phyloP scores from a whole-genome alignment of 2,329 filamentous ascomycete genomes.

The Fusarium globosum region DNA sequence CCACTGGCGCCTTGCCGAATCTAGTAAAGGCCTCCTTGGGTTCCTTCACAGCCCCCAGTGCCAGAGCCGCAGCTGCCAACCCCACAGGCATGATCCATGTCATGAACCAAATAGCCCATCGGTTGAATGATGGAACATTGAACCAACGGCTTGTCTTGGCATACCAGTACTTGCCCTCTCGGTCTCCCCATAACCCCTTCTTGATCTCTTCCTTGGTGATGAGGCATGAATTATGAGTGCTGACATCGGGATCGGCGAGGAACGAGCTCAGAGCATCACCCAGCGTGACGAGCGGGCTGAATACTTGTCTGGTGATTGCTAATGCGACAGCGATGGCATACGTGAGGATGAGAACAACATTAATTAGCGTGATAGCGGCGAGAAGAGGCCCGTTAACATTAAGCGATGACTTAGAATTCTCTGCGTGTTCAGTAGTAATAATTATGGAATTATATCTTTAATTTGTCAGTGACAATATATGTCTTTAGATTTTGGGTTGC shows the following conservation, averaged over 20 bases:
- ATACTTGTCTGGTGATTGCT: slow-evolving; percentile 48
- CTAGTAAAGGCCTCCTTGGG: slow-evolving; percentile 48
- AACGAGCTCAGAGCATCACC: slow-evolving; percentile 65
- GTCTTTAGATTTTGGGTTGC: slow-evolving; percentile 26
- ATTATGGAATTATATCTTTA: slow-evolving; percentile 64
- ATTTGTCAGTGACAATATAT: slow-evolving; percentile 15
- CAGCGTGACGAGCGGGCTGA: slow-evolving; percentile 60
- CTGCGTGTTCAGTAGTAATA: slow-evolving; percentile 50
- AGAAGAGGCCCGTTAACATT: slow-evolving; percentile 56
- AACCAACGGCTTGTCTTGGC: slow-evolving; percentile 58
- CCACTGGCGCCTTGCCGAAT: slow-evolving; percentile 54
- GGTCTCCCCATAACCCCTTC: slow-evolving; percentile 56
- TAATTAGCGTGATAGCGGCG: slow-evolving; percentile 51
- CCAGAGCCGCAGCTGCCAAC: slow-evolving; percentile 55
- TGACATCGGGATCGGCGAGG: slow-evolving; percentile 57
- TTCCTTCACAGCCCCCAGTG: slow-evolving; percentile 47
- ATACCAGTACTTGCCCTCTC: slow-evolving; percentile 57
- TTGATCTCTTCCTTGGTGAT: slow-evolving; percentile 59
- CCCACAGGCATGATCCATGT: slow-evolving; percentile 54
- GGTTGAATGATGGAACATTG: slow-evolving; percentile 53
- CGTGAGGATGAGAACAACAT: slow-evolving; percentile 56
- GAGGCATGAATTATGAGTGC: slow-evolving; percentile 58
- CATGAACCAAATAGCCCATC: slow-evolving; percentile 56
- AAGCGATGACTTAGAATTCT: slow-evolving; percentile 43
- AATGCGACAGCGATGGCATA: slow-evolving; percentile 56